Evolutionary conservation across 2,329 filamentous ascomycete species (phyloP).

Genomic region (Ceratocystis diversiconidia): DNA sequence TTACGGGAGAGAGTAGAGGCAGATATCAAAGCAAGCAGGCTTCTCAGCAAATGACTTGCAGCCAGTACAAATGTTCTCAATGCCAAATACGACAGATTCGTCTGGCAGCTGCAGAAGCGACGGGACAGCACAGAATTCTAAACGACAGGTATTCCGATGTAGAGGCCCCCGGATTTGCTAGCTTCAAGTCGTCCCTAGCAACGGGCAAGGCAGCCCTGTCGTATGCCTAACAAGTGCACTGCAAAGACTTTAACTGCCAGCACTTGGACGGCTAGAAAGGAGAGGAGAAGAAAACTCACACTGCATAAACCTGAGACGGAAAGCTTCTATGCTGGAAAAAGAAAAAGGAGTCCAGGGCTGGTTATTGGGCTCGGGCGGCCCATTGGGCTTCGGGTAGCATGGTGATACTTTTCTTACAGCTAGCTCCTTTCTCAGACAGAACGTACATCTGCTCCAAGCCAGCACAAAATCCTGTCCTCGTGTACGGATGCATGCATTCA

Average conservation of each 20-base stretch:
- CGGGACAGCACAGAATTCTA: conserved; percentile 1
- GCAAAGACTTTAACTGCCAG: not conserved
- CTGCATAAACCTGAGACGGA: not conserved
- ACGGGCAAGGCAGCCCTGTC: conserved; percentile 5
- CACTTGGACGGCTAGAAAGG: not conserved
- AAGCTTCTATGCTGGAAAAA: not conserved
- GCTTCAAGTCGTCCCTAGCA: not conserved
- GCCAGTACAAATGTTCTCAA: not conserved
- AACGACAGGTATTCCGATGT: not conserved
- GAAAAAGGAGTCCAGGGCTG: not conserved
- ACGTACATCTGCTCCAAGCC: not conserved
- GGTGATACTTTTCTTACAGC: not conserved
- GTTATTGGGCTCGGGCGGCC: not conserved
- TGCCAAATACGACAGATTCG: not conserved
- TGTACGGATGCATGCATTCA: not conserved
- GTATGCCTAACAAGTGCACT: not conserved
- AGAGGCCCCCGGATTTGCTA: not conserved
- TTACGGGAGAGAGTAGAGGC: not conserved
- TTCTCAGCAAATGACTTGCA: too few species aligned
- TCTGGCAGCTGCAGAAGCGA: not conserved
- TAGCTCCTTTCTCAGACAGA: not conserved
- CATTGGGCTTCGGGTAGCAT: not conserved
- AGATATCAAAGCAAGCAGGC: not conserved
- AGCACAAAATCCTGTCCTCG: not conserved
- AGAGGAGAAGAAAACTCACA: not conserved